Conservation (phyloP, 2,329 filamentous ascomycete species). For the Colletotrichum sp. region DNA sequence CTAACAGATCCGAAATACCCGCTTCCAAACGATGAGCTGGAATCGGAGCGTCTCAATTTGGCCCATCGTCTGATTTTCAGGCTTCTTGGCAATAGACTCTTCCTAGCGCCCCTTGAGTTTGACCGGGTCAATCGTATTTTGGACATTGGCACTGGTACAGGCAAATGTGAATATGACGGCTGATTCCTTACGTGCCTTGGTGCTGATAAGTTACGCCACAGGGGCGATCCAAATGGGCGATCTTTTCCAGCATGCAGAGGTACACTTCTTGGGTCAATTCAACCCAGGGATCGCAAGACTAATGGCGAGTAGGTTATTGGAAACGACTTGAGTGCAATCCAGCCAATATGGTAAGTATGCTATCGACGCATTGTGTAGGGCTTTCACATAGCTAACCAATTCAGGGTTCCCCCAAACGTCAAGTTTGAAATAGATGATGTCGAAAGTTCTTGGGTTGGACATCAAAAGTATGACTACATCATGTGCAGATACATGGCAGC, state of each 20-base stretch:
- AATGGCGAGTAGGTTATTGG: conserved; percentile 39
- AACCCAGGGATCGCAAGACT: too few relatives aligned
- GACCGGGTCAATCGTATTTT: conserved; percentile 42
- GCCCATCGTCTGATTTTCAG: neutral
- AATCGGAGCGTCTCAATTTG: neutral
- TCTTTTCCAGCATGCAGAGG: neutral
- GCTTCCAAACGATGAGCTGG: conserved; percentile 40
- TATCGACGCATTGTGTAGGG: too few relatives aligned
- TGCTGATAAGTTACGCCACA: neutral
- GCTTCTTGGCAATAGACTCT: neutral
- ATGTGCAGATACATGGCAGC: conserved; percentile 38
- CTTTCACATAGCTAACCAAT: neutral
- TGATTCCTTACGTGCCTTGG: too few relatives aligned
- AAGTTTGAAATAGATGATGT: conserved; percentile 41
- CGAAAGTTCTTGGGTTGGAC: conserved; percentile 30
- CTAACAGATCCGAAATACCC: conserved; percentile 20
- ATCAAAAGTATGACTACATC: conserved; percentile 36
- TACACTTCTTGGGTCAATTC: neutral
- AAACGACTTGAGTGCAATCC: conserved; percentile 34
- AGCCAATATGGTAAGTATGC: conserved; percentile 27
- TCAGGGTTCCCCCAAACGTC: conserved; percentile 36
- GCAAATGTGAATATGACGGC: conserved; percentile 49
- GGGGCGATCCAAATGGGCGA: conserved; percentile 46
- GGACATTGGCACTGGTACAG: conserved; percentile 66
- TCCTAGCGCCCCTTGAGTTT: neutral